Base-by-base conservation (phyloP, 257 asterid genomes). In the Prunella vulgaris region DNA sequence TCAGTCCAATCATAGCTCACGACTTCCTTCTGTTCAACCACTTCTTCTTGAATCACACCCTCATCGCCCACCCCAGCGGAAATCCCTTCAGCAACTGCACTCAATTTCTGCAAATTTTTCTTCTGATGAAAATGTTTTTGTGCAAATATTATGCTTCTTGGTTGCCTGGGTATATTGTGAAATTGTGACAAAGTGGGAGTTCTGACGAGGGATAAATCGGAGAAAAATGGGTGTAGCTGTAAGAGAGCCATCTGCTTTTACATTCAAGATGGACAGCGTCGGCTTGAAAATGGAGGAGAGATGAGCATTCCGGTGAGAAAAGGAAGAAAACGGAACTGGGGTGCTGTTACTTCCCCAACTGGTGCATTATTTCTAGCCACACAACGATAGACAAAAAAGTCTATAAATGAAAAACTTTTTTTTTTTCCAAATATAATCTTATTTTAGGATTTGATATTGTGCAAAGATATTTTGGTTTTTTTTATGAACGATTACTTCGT, bases 1-100 rank as follows among this genome's bases (percentile, higher is more conserved):
- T 88, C 84, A 56, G 87, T 86, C 98, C 98, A 92, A 48, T 90
- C 90, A 72, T 90, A 92, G 12, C 66, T 78, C 72, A 77, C 96
- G 42, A 24, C 74, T 62, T 69, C 85, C 5, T 73, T 74, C 64
- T 78, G 59, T 13, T 27, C 86, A 40, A 38, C 64, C 48, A 58
- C 81, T 72, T 82, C 92, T 72, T 84, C 94, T 60, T 75, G 64
- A 67, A 80, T 57, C 71, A 77, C 67, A 64, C 79, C 82, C 57
- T 77, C 80, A 68, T 78, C 85, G 69, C 75, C 10, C 57, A 53
- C 58, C 30, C 62, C 77, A 4, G 71, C 14, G 0, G 76, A 58
- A 49, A 78, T 49, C 3, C 76, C 84, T 32, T 78, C 77, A 14
- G 81, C 82, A 40, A 76, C 66, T 22, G 85, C 85, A 25, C 70